Percentiles rank a stretch among this genome's conserved stretches.
These are phyloP conservation scores for Penicillium alfredii DNA, from an alignment of 495 filamentous ascomycete species.

Conservation along the genomic window DNA sequence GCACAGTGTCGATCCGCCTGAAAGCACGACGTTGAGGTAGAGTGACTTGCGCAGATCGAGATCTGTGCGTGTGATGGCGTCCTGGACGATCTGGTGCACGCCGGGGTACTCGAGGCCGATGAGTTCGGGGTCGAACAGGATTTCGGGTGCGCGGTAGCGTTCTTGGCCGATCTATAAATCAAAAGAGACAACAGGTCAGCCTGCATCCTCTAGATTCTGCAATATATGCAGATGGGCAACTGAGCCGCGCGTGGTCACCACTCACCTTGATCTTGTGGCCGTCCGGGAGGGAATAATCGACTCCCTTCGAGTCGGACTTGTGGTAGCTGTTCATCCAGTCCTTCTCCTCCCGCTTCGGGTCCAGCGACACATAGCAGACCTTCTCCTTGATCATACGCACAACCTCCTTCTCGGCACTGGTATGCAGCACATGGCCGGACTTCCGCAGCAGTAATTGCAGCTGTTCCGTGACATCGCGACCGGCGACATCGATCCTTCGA, in stretches of 20 bases:
- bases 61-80: conserved; percentile 94
- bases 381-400: conserved; percentile 96
- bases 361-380: conserved; percentile 80
- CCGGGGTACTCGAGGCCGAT: conserved; percentile 97
- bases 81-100: conserved; percentile 94
- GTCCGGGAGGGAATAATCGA: conserved; percentile 86
- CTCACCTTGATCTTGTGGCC: conserved; percentile 84
- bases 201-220: not conserved
- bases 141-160: conserved; percentile 92
- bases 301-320: conserved; percentile 57
- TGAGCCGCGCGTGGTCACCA: conserved; percentile 1
- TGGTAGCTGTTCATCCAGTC: conserved; percentile 68
- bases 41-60: conserved; percentile 91
- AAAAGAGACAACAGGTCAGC: not conserved
- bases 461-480: conserved; percentile 96
- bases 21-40: conserved; percentile 95
- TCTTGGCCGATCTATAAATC: conserved; percentile 68
- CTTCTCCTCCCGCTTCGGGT: conserved; percentile 92
- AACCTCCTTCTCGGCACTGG: conserved; percentile 96
- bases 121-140: conserved; percentile 94
- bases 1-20: conserved; percentile 85
- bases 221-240: too few species aligned
- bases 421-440: conserved; percentile 91
- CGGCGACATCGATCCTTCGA: conserved; percentile 91
- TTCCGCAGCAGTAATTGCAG: conserved; percentile 88